These are phyloP conservation scores for Eucalyptus cloeziana DNA, from an alignment of 345 rosid genomes.

Conservation along the genomic window DNA sequence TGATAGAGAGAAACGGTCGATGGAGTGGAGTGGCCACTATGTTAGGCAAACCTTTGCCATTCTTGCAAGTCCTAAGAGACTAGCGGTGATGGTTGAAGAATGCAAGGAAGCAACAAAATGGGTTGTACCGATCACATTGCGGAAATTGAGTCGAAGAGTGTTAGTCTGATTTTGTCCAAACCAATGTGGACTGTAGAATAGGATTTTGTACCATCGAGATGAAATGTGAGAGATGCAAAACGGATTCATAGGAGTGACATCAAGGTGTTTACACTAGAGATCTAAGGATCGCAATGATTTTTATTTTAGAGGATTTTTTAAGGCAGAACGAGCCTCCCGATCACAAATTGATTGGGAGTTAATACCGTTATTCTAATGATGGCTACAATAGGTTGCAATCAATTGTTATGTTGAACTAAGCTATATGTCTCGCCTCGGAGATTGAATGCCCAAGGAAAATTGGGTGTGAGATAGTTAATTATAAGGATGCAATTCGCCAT, in stretches of 20 bases:
- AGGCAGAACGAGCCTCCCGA: rapidly evolving
- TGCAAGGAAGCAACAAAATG: background rate
- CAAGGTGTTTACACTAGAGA: background rate
- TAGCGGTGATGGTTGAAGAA: background rate
- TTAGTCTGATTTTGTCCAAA: rapidly evolving
- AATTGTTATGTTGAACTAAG: too few relatives aligned
- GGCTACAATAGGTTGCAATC: rapidly evolving
- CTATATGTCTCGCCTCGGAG: rapidly evolving
- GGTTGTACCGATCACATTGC: rapidly evolving
- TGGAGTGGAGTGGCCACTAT: rapidly evolving
- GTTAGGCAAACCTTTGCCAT: background rate
- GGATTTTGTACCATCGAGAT: background rate
- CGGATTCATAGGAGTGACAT: rapidly evolving
- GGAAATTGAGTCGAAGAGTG: rapidly evolving
- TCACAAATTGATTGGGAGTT: background rate
- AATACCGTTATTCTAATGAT: rapidly evolving
- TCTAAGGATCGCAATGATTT: rapidly evolving
- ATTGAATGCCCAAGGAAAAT: too few relatives aligned
- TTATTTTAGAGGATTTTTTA: too few relatives aligned
- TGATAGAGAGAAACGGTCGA: background rate
- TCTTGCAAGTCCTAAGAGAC: background rate
- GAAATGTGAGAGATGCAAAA: background rate
- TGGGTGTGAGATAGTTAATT: background rate
- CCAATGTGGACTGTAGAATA: rapidly evolving
- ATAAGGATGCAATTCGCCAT: background rate